phyloP scores from a whole-genome alignment of 768 basidiomycete species.

The Coprinopsis marcescibilis region DNA sequence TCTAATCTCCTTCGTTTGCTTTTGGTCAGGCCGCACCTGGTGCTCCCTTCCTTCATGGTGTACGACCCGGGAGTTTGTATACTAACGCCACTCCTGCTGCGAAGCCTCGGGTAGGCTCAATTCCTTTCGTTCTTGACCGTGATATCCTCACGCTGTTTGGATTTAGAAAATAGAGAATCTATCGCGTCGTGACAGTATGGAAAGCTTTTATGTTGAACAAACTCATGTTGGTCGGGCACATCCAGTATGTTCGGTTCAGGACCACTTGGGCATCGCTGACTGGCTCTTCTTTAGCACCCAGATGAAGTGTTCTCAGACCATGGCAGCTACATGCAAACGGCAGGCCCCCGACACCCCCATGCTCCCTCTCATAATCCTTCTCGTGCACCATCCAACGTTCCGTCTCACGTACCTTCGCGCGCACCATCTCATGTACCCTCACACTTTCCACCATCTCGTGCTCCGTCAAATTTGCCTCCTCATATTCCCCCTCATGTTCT shows the following conservation, averaged over 20 bases:
- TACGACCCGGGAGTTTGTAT: background rate
- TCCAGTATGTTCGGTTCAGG: background rate
- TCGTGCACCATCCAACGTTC: too few species aligned
- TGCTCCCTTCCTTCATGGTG: background rate
- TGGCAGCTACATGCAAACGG: background rate
- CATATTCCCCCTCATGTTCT: too few species aligned
- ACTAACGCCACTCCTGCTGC: background rate
- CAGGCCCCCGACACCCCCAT: background rate
- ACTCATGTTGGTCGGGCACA: background rate
- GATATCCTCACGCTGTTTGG: background rate
- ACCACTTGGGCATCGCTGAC: background rate
- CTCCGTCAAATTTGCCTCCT: too few species aligned
- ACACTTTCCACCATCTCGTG: too few species aligned
- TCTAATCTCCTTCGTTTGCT: too few species aligned
- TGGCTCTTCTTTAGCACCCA: conserved; percentile 5
- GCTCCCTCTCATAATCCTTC: too few species aligned
- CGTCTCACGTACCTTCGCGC: too few species aligned
- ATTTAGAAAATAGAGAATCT: background rate
- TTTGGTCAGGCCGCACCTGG: background rate
- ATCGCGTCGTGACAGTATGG: conserved; percentile 1
- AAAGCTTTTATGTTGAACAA: conserved; percentile 7
- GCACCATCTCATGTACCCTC: too few species aligned
- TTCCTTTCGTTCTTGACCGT: background rate
- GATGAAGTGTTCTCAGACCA: conserved; percentile 2
- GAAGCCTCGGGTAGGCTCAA: background rate